phyloP scores from a whole-genome alignment of 2,329 filamentous ascomycete species.

The Calonectria hawksworthii region DNA sequence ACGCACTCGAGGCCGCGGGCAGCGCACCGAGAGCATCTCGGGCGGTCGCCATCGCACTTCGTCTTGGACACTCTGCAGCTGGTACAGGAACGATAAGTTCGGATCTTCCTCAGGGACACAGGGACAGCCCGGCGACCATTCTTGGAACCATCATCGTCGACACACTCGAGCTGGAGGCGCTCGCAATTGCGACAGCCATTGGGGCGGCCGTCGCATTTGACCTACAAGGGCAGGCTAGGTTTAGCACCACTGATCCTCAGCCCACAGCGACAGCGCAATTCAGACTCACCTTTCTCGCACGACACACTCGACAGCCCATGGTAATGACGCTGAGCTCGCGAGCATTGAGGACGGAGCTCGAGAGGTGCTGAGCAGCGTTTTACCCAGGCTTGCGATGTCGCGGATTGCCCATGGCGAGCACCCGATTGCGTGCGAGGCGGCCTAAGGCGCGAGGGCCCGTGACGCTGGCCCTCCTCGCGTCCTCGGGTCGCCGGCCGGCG shows the following conservation, averaged over 20 bases:
- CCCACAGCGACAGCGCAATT: not conserved
- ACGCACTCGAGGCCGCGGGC: slow-evolving; percentile 53
- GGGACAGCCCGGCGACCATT: slow-evolving; percentile 43
- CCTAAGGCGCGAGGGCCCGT: slow-evolving; percentile 44
- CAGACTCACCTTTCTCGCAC: slow-evolving; percentile 55
- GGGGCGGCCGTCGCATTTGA: slow-evolving; percentile 59
- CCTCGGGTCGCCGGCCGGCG: slow-evolving; percentile 34
- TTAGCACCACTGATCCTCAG: slow-evolving; percentile 26
- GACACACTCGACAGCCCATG: slow-evolving; percentile 58
- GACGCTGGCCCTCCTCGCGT: slow-evolving; percentile 25
- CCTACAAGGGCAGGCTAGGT: slow-evolving; percentile 44
- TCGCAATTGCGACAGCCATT: slow-evolving; percentile 59
- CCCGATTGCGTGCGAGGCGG: slow-evolving; percentile 48
- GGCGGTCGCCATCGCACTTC: slow-evolving; percentile 58
- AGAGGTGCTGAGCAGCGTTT: slow-evolving; percentile 36
- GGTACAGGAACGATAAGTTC: slow-evolving; percentile 57
- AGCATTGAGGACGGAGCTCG: slow-evolving; percentile 32
- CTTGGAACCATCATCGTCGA: slow-evolving; percentile 52
- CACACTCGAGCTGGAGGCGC: slow-evolving; percentile 58
- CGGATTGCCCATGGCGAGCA: slow-evolving; percentile 45
- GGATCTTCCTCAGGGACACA: slow-evolving; percentile 54
- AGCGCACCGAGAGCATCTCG: slow-evolving; percentile 54
- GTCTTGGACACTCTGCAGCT: slow-evolving; percentile 58
- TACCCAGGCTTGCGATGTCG: slow-evolving; percentile 33
- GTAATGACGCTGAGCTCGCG: slow-evolving; percentile 35